Base-by-base conservation (phyloP, 352 stramenopile species). In the Phytophthora citrophthora region DNA sequence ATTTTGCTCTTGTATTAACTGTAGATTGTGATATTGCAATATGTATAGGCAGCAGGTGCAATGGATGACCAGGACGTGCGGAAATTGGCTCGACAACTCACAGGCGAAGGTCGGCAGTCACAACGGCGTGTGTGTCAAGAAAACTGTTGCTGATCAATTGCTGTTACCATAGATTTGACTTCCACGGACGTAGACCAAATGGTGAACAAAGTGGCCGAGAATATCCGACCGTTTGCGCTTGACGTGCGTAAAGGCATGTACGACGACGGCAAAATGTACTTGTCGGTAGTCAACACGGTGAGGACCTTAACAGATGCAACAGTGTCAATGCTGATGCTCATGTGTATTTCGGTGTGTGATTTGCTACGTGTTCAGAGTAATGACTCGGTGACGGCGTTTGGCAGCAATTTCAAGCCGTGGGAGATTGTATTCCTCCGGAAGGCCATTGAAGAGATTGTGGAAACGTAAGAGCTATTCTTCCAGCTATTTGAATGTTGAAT, bases 391-490 rank as follows among this genome's bases (percentile, higher is more conserved):
- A 87, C 84, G 5, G 61, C 79, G 56, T 89, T 91, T 46, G 82
- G 79, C 52, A 90, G 72, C 69, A 88, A 81, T 55, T 95, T 84
- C 60, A 91, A 89, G 57, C 67, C 84, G 18, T 93, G 86, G 85
- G 86, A 95, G 62, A 95, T 95, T 57, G 80, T 91, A 23, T 89
- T 95, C 40, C 71, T 95, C 45, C 86, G 86, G 54, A 91, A 86
- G 52, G 86, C 81, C 24, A 90, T 95, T 45, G 79, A 93, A 61
- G 76, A 89, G 36, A 95, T 95, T 48, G 77, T 91, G 27, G 86
- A 92, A 16, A 81, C 73, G 82, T 91, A 68, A 34, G 69, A 23
- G 24, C 11, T 50, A 3, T 34, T 13, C n/a, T 7, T 49, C 15
- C 12, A 41, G 16, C 27, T 26, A 12, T 20, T 9, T 24, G 18